These are phyloP conservation scores for Cutaneotrichosporon arboriforme DNA, from an alignment of 1,284 basidiomycete species.

Conservation along the genomic window DNA sequence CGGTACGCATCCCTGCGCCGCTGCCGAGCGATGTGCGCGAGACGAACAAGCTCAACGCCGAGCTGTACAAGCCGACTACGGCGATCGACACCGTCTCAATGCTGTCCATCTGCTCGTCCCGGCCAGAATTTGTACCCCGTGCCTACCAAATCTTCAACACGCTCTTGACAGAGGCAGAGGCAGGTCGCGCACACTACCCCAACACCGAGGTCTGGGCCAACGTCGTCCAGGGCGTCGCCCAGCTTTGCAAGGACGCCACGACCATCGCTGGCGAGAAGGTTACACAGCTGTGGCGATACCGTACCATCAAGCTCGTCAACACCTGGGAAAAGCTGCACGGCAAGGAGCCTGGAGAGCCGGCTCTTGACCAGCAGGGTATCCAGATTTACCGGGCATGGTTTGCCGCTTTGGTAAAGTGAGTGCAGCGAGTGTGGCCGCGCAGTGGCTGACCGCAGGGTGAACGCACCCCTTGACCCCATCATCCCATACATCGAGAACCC, in stretches of 20 bases:
- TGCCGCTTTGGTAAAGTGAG: constrained; percentile 35
- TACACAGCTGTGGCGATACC: constrained; percentile 10
- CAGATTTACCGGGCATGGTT: constrained; percentile 45
- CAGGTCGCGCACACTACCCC: constrained; percentile 20
- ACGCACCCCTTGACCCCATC: constrained; percentile 12
- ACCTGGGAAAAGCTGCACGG: constrained; percentile 31
- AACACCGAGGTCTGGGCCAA: constrained; percentile 40
- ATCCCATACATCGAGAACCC: constrained; percentile 30
- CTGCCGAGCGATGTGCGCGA: constrained; percentile 25
- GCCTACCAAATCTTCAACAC: constrained; percentile 45
- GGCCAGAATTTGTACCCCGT: constrained; percentile 39
- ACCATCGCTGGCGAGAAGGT: neutral
- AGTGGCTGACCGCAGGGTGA: neutral
- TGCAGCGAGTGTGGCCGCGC: neutral
- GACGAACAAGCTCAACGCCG: constrained; percentile 18
- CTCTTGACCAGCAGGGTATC: constrained; percentile 30
- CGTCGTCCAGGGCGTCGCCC: constrained; percentile 37
- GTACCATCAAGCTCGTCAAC: constrained; percentile 3
- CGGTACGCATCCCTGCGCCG: constrained; percentile 24
- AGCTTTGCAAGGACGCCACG: constrained; percentile 14
- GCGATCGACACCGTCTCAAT: constrained; percentile 42
- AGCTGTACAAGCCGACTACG: constrained; percentile 38
- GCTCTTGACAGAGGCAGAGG: constrained; percentile 29
- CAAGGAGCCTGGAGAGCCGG: constrained; percentile 2
- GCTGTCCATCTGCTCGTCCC: constrained; percentile 43